A percentile compares a stretch with the other conserved stretches of the same genome.
phyloP scores from a whole-genome alignment of 768 basidiomycete species.

The Artomyces pyxidatus region DNA sequence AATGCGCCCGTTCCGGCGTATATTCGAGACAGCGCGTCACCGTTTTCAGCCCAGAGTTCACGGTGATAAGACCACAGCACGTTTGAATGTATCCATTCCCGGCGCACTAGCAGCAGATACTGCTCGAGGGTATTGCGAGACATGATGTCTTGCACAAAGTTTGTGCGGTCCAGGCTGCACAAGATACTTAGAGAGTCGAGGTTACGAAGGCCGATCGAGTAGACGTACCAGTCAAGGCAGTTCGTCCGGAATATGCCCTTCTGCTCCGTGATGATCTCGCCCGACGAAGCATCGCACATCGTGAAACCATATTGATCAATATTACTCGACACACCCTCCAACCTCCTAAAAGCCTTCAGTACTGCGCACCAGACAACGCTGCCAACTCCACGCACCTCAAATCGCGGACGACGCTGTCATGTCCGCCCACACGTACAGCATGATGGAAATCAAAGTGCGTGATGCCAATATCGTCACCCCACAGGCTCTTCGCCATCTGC shows the following conservation, averaged over 20 bases:
- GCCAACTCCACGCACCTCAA: conserved; percentile 37
- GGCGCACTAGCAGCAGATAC: conserved; percentile 71
- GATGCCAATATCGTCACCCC: conserved; percentile 64
- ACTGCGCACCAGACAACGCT: not conserved
- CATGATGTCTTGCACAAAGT: conserved; percentile 93
- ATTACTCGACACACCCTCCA: conserved; percentile 50
- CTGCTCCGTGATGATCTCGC: conserved; percentile 79
- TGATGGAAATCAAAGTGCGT: conserved; percentile 95
- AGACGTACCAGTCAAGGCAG: conserved; percentile 80
- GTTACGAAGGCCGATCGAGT: not conserved
- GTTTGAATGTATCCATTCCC: conserved; percentile 63
- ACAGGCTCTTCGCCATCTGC: conserved; percentile 48
- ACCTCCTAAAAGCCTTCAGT: conserved; percentile 32
- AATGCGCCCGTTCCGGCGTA: conserved; percentile 92
- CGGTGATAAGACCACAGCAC: conserved; percentile 82
- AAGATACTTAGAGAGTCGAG: not conserved
- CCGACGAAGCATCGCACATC: conserved; percentile 57
- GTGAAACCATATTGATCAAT: conserved; percentile 83
- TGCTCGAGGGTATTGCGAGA: conserved; percentile 76
- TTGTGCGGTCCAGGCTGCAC: conserved; percentile 86
- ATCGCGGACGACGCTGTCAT: conserved; percentile 77
- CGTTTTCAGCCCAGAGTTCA: conserved; percentile 96
- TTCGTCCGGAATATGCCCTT: conserved; percentile 91
- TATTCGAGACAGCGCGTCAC: conserved; percentile 85
- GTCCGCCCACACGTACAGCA: conserved; percentile 70